Evolutionary conservation across 75 land plant genomes (phyloP).

Genomic region (Gnetum montanum): DNA sequence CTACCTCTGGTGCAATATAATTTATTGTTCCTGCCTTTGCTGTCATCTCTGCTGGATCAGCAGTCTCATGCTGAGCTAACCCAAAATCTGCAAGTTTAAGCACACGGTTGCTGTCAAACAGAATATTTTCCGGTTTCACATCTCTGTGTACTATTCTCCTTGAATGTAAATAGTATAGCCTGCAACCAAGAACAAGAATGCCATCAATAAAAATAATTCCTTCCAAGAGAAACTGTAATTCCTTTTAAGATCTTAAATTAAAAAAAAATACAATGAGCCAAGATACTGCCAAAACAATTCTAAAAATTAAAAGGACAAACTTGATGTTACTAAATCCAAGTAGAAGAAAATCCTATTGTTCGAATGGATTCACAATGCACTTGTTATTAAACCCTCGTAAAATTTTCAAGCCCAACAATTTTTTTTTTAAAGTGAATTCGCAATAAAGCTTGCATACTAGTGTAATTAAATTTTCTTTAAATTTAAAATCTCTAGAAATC

Average conservation of each 20-base stretch:
- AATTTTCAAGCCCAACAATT: too few relatives aligned
- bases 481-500: too few relatives aligned
- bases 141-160: slow-evolving; percentile 90
- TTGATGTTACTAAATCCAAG: too few relatives aligned
- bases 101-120: slow-evolving; percentile 61
- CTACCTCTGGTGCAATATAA: slow-evolving; percentile 98
- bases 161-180: slow-evolving; percentile 90
- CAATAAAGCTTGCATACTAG: too few relatives aligned
- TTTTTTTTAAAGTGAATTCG: too few relatives aligned
- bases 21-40: slow-evolving; percentile 93
- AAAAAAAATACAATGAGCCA: slow-evolving; percentile 4
- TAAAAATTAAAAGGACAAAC: background rate
- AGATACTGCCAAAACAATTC: too few relatives aligned
- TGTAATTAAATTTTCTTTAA: too few relatives aligned
- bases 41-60: slow-evolving; percentile 90
- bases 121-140: slow-evolving; percentile 94
- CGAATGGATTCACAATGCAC: too few relatives aligned
- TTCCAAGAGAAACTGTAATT: background rate
- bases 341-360: too few relatives aligned
- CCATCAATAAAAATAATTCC: background rate
- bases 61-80: slow-evolving; percentile 88
- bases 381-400: too few relatives aligned
- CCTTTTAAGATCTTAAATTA: background rate
- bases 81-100: slow-evolving; percentile 96
- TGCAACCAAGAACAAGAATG: slow-evolving; percentile 22